phyloP scores from a whole-genome alignment of 768 basidiomycete genomes.

The Amanita thiersii region DNA sequence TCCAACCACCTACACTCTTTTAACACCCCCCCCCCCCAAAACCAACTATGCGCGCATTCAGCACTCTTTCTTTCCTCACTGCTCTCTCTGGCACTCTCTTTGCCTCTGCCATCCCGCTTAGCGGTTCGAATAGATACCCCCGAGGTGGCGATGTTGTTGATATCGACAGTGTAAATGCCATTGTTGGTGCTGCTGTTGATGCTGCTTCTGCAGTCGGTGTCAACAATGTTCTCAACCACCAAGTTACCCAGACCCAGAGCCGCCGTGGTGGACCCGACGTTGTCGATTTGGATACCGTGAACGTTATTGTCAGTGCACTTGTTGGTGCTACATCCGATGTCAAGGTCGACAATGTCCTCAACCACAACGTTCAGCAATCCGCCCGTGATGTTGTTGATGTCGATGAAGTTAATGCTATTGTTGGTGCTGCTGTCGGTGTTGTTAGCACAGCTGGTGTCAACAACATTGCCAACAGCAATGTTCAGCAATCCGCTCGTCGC shows the following conservation, averaged over 20 bases:
- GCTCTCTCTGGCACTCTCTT: background rate
- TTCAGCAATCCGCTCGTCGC: background rate
- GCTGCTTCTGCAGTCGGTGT: background rate
- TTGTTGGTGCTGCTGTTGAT: background rate
- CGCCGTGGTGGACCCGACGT: background rate
- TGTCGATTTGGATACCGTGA: background rate
- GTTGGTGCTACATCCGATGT: too few species aligned
- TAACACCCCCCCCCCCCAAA: too few species aligned
- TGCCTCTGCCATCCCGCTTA: background rate
- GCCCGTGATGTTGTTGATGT: background rate
- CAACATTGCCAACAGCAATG: background rate
- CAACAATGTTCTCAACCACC: background rate
- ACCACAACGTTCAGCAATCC: background rate
- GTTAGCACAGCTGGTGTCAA: background rate
- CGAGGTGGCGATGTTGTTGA: background rate
- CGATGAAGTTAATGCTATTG: background rate
- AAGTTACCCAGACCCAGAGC: background rate
- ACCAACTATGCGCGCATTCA: constrained; percentile 2
- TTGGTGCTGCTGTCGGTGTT: background rate
- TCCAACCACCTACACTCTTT: background rate
- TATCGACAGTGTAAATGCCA: background rate
- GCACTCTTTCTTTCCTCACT: constrained; percentile 1
- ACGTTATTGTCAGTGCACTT: too few species aligned
- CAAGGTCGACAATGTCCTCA: background rate
- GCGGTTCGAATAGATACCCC: too few species aligned